Conservation (phyloP, 352 stramenopile species). For the Pythium catenulatum region DNA sequence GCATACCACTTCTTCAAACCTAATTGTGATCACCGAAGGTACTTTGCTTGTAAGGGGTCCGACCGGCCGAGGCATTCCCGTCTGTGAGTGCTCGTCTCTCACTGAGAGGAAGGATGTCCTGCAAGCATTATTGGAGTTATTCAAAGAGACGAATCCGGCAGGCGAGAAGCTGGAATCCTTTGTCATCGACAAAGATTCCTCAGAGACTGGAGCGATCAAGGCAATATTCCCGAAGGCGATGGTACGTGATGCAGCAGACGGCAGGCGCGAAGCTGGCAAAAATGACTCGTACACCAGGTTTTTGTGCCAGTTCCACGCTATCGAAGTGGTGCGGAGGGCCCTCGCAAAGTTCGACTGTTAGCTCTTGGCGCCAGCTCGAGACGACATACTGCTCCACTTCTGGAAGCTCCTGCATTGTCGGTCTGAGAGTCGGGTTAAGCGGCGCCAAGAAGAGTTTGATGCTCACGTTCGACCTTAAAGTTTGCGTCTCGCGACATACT, state of each 20-base stretch:
- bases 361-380: not conserved
- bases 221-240: not conserved
- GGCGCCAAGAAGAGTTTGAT: not conserved
- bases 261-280: too few species aligned
- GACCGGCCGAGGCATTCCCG: slow-evolving; percentile 30
- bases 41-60: not conserved
- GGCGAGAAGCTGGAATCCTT: slow-evolving; percentile 5
- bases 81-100: slow-evolving; percentile 43
- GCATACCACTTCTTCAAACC: too few species aligned
- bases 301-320: slow-evolving; percentile 30
- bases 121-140: slow-evolving; percentile 2
- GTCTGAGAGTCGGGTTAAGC: not conserved
- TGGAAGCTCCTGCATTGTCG: not conserved
- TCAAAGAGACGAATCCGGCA: slow-evolving; percentile 15
- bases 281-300: not conserved
- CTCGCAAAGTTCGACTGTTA: not conserved
- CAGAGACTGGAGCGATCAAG: not conserved
- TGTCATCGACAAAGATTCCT: slow-evolving; percentile 50
- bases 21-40: too few species aligned
- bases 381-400: not conserved
- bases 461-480: not conserved
- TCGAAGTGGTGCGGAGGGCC: not conserved
- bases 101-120: slow-evolving; percentile 19
- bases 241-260: not conserved
- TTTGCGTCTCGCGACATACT: not conserved